phyloP scores from a whole-genome alignment of 1,139 yeast species.

The Yamadazyma diddensiae region DNA sequence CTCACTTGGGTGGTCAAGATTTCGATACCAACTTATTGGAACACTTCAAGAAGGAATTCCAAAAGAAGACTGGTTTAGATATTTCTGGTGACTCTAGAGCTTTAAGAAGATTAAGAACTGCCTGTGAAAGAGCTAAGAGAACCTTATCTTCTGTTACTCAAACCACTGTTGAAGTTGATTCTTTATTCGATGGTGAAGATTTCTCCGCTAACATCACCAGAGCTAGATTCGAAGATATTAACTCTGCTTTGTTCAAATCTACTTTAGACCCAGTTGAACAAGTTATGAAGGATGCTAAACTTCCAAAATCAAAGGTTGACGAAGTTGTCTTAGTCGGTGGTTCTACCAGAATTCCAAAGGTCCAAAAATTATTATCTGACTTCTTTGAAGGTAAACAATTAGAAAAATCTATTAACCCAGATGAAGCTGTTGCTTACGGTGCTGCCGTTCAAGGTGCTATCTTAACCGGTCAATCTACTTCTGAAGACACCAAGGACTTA shows the following conservation, averaged over 20 bases:
- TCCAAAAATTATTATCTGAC: constrained; percentile 94
- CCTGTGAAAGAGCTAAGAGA: constrained; percentile 99
- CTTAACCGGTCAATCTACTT: constrained; percentile 56
- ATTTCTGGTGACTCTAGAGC: constrained; percentile 91
- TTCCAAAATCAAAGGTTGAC: constrained; percentile 82
- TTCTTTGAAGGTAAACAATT: constrained; percentile 97
- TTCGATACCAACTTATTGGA: constrained; percentile 54
- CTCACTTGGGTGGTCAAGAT: constrained; percentile 96
- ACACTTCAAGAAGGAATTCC: constrained; percentile 90
- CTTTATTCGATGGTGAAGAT: constrained; percentile 93
- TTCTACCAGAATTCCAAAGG: constrained; percentile 99
- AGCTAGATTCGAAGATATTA: constrained; percentile 98
- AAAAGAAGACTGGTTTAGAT: constrained; percentile 94
- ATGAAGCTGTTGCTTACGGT: constrained; percentile 98
- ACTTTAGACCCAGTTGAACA: constrained; percentile 97
- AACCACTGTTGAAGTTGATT: constrained; percentile 95
- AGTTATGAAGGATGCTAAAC: constrained; percentile 93
- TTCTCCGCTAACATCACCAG: constrained; percentile 95
- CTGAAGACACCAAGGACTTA: constrained; percentile 74
- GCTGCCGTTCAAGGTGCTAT: constrained; percentile 99
- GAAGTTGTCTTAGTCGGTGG: constrained; percentile 99
- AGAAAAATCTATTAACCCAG: constrained; percentile 96
- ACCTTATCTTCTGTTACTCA: constrained; percentile 94
- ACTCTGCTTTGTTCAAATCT: constrained; percentile 91
- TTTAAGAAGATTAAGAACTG: constrained; percentile 96